A percentile compares a stretch with the other conserved stretches of the same genome.
Evolutionary conservation across 2,329 filamentous ascomycete species (phyloP).

Genomic region (Cladophialophora carrionii): DNA sequence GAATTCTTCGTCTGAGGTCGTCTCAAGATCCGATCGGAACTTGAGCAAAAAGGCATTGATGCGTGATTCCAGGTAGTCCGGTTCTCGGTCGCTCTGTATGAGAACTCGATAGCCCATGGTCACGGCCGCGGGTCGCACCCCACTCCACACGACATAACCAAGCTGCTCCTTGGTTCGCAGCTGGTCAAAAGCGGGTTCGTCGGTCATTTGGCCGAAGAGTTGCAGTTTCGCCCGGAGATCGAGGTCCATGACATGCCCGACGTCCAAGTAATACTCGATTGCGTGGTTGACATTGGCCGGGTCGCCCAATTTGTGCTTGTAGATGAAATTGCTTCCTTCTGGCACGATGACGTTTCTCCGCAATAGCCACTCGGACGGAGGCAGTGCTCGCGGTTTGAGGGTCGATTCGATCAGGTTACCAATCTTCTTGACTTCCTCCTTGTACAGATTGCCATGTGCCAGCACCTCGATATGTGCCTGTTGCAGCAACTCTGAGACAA

Average conservation of each 20-base stretch:
- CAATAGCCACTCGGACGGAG: constrained; percentile 77
- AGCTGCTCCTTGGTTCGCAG: constrained; percentile 93
- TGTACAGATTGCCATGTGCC: constrained; percentile 90
- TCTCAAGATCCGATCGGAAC: constrained; percentile 67
- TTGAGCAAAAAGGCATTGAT: constrained; percentile 80
- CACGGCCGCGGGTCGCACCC: constrained; percentile 70
- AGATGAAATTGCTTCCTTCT: constrained; percentile 79
- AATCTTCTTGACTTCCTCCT: constrained; percentile 85
- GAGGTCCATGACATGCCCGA: constrained; percentile 72
- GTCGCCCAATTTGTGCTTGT: constrained; percentile 78
- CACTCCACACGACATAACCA: constrained; percentile 93
- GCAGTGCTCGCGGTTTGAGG: constrained; percentile 73
- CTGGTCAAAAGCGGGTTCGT: constrained; percentile 93
- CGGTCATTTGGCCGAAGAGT: constrained; percentile 83
- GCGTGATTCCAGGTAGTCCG: constrained; percentile 79
- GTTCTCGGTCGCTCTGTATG: constrained; percentile 87
- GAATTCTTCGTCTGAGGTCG: constrained; percentile 83
- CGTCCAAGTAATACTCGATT: constrained; percentile 75
- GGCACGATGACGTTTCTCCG: constrained; percentile 76
- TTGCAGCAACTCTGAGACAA: constrained; percentile 77
- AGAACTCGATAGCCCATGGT: constrained; percentile 85
- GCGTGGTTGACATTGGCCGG: constrained; percentile 87
- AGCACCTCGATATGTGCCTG: constrained; percentile 88
- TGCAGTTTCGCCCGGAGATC: constrained; percentile 73
- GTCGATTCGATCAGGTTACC: constrained; percentile 80